Evolutionary conservation across 2,329 filamentous ascomycete genomes (phyloP).

Genomic region (Zasmidium angulare): DNA sequence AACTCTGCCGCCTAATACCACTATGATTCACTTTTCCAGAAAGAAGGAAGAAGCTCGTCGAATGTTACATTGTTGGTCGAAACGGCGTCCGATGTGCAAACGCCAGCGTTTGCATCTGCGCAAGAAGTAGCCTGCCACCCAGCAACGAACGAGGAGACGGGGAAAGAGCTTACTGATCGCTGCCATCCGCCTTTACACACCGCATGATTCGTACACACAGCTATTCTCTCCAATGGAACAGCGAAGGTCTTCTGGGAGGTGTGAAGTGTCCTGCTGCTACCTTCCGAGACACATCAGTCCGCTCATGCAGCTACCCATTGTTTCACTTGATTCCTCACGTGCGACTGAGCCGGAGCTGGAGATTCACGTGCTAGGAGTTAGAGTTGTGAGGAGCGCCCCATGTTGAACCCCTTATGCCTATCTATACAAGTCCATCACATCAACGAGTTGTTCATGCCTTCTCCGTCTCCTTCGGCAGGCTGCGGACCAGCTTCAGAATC

Average conservation of each 20-base stretch:
- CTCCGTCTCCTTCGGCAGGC: conserved; percentile 48
- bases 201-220: neutral
- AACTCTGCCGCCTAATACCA: neutral
- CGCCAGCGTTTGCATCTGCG: conserved; percentile 1
- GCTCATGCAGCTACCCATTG: neutral
- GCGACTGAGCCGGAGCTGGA: neutral
- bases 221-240: neutral
- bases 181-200: neutral
- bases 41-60: too few species aligned
- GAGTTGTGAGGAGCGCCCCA: neutral
- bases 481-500: conserved; percentile 77
- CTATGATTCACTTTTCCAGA: too few species aligned
- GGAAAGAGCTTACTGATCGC: conserved; percentile 1
- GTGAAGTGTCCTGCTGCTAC: neutral
- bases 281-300: neutral
- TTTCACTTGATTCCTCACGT: neutral
- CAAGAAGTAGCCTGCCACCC: neutral
- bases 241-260: neutral
- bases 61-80: too few species aligned
- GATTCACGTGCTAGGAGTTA: neutral
- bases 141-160: neutral
- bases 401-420: neutral
- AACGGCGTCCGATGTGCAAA: neutral
- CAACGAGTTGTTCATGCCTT: conserved; percentile 14
- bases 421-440: neutral